Base-by-base conservation (phyloP, 306 rosid species). In the Gastrolobium villosum region DNA sequence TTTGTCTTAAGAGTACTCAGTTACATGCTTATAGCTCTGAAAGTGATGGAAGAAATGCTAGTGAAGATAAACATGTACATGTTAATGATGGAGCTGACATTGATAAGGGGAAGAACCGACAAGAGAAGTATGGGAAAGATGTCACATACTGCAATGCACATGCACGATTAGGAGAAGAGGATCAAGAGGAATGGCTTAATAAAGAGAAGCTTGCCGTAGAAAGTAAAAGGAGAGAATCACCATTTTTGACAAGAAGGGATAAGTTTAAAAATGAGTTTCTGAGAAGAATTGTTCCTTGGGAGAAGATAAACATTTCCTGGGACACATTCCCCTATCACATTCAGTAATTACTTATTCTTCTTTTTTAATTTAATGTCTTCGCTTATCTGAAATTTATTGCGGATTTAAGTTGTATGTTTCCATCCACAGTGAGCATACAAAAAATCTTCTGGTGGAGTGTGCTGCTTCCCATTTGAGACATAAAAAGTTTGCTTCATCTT, bases 261-360 rank as follows among this genome's bases (percentile, higher is more conserved):
- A 95, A 79, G 92, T 91, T 93, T 67, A 93, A 86, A 70, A 91
- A 88, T 11, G 99, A 93, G 90, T 88, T 93, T 78, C 68, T 87
- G 31, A 83, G 94, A 81, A 92, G 98, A 86, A 83, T 93, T 82
- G 84, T 93, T 88, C 98, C 99, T 0, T 93, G 97, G 98, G 99
- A 95, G 87, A 93, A 93, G 76, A 86, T 91, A 72, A 87, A 91
- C 44, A 89, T 95, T 70, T 89, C 99, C 7, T 95, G 97, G 99
- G 96, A 93, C 63, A 82, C 90, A 28, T 93, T 95, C 86, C 99
- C 99, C 26, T 95, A 95, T 86, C 83, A 91, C 82, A 69, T 95
- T 48, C 70, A 89, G 99, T 95, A 95, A 87, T 82, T 76, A 64
- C 83, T 56, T 39, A 14, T 66, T 53, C 2, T 46, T 61, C 57